phyloP scores from a whole-genome alignment of 1,284 basidiomycete genomes.

The Calocybe gambosa region DNA sequence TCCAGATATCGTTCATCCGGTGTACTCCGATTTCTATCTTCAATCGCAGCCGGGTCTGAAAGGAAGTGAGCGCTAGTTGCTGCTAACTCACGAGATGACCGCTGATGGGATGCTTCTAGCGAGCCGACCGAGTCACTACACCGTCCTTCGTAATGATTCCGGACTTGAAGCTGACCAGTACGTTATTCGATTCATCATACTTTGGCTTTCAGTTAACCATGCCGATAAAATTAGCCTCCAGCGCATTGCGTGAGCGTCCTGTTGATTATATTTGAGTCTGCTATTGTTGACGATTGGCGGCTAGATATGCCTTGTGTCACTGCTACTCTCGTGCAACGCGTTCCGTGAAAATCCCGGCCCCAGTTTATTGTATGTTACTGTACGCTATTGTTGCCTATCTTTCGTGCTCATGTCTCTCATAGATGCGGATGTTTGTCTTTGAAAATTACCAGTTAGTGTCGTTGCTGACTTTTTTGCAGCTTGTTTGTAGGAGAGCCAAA shows the following conservation, averaged over 20 bases:
- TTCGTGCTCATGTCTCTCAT: not conserved
- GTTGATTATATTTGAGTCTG: not conserved
- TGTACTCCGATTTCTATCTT: conserved; percentile 29
- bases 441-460: not conserved
- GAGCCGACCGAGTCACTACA: conserved; percentile 30
- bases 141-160: conserved; percentile 21
- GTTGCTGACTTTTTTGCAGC: conserved; percentile 19
- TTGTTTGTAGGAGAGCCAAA: conserved; percentile 27
- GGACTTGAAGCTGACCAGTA: conserved; percentile 17
- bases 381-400: not conserved
- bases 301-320: conserved; percentile 28
- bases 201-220: not conserved
- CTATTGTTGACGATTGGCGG: not conserved
- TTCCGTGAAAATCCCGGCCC: conserved; percentile 31
- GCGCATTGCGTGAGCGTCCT: conserved; percentile 17
- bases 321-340: conserved; percentile 30
- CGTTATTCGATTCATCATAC: not conserved
- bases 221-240: conserved; percentile 15
- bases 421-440: conserved; percentile 24
- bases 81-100: not conserved
- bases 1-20: conserved; percentile 26
- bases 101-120: conserved; percentile 16
- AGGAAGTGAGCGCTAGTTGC: conserved; percentile 25
- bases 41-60: conserved; percentile 31
- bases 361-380: conserved; percentile 30